Base-by-base conservation (phyloP, 306 rosid species). In the Arachis stenosperma region DNA sequence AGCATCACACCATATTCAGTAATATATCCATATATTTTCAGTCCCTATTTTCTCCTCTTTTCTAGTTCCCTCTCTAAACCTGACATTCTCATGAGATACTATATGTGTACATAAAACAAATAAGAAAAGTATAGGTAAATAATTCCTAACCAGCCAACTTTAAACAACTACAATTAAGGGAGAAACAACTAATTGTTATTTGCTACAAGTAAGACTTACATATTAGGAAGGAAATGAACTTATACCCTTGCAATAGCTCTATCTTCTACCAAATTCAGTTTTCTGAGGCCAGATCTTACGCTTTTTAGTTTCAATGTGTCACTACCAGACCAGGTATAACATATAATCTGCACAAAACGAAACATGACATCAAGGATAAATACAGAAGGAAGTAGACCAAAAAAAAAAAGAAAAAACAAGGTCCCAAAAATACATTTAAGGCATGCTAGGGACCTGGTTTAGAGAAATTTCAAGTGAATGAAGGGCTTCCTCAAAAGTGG, bases 401-500 rank as follows among this genome's bases (percentile, higher is more conserved):
- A 15, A 67, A 72, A 63, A 76, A 12, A 41, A 17, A 17, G n/a
- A n/a, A n/a, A n/a, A n/a, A n/a, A n/a, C n/a, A 17, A 11, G 81
- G 67, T 71, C 46, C 42, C 42, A 9, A 27, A 60, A 57, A 60
- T 30, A 59, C 5, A 81, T 61, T 29, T 65, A 44, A 63, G 81
- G 56, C 70, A 79, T 56, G 53, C 41, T 39, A 29, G 54, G 63
- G 79, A 94, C 98, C 98, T 94, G 97, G 74, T 78, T 14, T 66
- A 94, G 85, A 76, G 89, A 85, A 80, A 74, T 63, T 56, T 87
- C 87, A 43, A 84, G 89, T 48, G 85, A 88, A 74, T 68, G 52
- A 75, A 85, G 58, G 43, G 94, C 90, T 71, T 94, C 90, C 70
- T 77, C 83, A 66, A 89, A 89, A 65, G 90, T 85, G 48, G 81